phyloP scores from a whole-genome alignment of 768 basidiomycete species.

The Tylopilus sp. region DNA sequence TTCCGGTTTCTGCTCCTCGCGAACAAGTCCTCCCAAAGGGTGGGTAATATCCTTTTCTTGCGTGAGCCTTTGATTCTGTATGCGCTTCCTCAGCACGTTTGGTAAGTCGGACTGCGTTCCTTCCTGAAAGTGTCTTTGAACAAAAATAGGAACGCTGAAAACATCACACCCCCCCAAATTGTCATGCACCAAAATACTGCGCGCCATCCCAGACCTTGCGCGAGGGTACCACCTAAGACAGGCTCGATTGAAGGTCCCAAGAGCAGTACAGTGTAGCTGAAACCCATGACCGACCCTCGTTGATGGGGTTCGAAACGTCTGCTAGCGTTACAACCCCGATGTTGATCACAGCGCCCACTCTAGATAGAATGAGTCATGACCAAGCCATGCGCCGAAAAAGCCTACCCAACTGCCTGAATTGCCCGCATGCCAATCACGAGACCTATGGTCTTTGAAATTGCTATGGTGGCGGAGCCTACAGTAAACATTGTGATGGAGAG shows the following conservation, averaged over 20 bases:
- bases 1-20: constrained; percentile 6
- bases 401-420: constrained; percentile 66
- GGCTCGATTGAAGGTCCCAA: constrained; percentile 70
- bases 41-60: constrained; percentile 14
- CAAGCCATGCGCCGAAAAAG: no score
- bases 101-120: constrained; percentile 81
- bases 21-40: no score
- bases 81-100: constrained; percentile 51
- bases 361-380: constrained; percentile 19
- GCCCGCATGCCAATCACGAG: constrained; percentile 65
- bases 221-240: constrained; percentile 67
- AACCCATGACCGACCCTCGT: constrained; percentile 75
- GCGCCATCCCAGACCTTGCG: constrained; percentile 72
- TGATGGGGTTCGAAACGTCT: constrained; percentile 73
- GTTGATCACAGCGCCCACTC: constrained; percentile 64
- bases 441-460: constrained; percentile 51
- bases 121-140: constrained; percentile 83
- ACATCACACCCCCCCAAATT: constrained; percentile 54
- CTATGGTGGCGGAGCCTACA: constrained; percentile 55
- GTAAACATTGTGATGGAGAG: constrained; percentile 50
- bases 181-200: constrained; percentile 83
- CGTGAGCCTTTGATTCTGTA: constrained; percentile 21
- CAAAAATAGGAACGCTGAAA: constrained; percentile 58
- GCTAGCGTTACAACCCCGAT: constrained; percentile 73
- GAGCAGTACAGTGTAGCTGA: constrained; percentile 78